Evolutionary conservation across 495 filamentous ascomycete genomes (phyloP).

Genomic region (Chaetomidium leptoderma): DNA sequence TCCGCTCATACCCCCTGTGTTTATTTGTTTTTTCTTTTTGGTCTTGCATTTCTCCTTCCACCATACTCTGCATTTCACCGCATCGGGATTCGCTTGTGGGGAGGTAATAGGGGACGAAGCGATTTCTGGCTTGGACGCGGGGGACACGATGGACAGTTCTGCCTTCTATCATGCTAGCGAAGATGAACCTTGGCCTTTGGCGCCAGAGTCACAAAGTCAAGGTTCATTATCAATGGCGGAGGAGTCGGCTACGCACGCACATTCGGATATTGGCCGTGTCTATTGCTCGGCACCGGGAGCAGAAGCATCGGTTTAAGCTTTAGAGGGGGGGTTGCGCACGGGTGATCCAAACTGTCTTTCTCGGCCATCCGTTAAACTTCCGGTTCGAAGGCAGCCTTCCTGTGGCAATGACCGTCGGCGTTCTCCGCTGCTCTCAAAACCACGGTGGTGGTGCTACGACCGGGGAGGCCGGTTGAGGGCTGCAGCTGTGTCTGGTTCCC

Average conservation of each 20-base stretch:
- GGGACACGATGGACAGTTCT: neutral
- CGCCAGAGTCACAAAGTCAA: neutral
- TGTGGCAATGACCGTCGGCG: neutral
- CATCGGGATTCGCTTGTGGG: conserved; percentile 41
- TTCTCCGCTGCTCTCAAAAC: neutral
- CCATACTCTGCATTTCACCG: conserved; percentile 27
- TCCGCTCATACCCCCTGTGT: conserved; percentile 13
- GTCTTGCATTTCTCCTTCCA: conserved; percentile 23
- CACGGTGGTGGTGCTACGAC: conserved; percentile 1
- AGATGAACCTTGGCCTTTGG: neutral
- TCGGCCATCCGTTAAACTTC: neutral
- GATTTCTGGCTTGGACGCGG: conserved; percentile 14
- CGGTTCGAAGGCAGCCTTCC: neutral
- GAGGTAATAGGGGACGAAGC: conserved; percentile 37
- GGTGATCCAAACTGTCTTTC: neutral
- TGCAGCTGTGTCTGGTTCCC: conserved; percentile 8
- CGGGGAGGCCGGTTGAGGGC: neutral
- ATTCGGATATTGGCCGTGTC: neutral
- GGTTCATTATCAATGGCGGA: neutral
- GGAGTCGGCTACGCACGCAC: neutral
- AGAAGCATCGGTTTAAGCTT: neutral
- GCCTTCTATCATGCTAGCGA: neutral
- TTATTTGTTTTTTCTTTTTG: conserved; percentile 20
- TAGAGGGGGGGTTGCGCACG: neutral
- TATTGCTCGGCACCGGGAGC: neutral